phyloP scores from a whole-genome alignment of 1,139 yeast genomes.

The Ogataea hybrid region DNA sequence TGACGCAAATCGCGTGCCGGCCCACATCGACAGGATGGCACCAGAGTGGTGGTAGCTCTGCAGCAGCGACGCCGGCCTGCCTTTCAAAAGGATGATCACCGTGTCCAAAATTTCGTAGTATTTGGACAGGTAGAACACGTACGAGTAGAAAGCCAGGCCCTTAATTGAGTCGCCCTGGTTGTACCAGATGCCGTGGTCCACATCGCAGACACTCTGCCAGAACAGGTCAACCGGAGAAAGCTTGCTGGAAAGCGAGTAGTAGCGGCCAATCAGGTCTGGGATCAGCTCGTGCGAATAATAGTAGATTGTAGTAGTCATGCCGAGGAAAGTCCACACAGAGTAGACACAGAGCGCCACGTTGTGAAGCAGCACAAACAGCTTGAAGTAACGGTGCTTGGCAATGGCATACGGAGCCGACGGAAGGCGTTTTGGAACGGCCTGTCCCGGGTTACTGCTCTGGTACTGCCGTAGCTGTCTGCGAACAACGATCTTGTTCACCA shows the following conservation, averaged over 20 bases:
- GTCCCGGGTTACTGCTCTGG: slow-evolving; percentile 23
- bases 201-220: slow-evolving; percentile 65
- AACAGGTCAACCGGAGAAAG: slow-evolving; percentile 35
- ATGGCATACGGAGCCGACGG: slow-evolving; percentile 57
- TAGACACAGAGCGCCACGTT: slow-evolving; percentile 61
- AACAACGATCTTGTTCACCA: slow-evolving; percentile 41
- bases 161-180: slow-evolving; percentile 29
- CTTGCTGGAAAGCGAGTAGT: slow-evolving; percentile 10
- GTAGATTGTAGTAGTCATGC: slow-evolving; percentile 57
- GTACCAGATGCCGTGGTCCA: slow-evolving; percentile 58
- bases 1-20: slow-evolving; percentile 67
- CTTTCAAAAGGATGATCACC: slow-evolving; percentile 63
- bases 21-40: slow-evolving; percentile 84
- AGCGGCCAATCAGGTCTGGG: slow-evolving; percentile 26
- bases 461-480: slow-evolving; percentile 30
- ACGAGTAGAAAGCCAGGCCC: slow-evolving; percentile 61
- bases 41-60: slow-evolving; percentile 83
- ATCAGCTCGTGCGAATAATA: slow-evolving; percentile 32
- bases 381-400: slow-evolving; percentile 47
- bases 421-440: slow-evolving; percentile 35
- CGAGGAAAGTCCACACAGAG: slow-evolving; percentile 71
- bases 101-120: slow-evolving; percentile 76
- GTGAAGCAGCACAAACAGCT: slow-evolving; percentile 57
- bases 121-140: slow-evolving; percentile 68
- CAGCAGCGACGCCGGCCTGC: slow-evolving; percentile 63